Evolutionary conservation across 495 filamentous ascomycete genomes (phyloP).

Genomic region (Pyronema domesticum): DNA sequence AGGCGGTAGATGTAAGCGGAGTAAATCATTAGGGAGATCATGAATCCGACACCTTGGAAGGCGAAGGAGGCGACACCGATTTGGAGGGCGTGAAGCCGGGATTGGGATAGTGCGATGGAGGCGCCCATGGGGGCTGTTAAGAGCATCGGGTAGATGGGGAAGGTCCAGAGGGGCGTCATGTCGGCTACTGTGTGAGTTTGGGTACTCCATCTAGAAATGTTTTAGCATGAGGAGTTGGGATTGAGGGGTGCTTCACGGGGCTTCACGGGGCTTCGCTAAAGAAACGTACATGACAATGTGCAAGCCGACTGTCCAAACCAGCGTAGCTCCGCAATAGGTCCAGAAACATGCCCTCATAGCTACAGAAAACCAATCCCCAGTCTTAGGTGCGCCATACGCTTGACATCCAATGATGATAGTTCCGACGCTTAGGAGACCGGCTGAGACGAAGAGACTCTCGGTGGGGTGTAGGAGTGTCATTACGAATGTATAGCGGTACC

Average conservation of each 20-base stretch:
- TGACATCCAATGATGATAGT: neutral
- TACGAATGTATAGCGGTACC: neutral
- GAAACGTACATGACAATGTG: neutral
- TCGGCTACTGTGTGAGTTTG: constrained; percentile 1
- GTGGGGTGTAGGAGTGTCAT: neutral
- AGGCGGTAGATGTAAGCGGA: constrained; percentile 2
- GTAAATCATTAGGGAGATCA: constrained; percentile 3
- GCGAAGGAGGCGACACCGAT: neutral
- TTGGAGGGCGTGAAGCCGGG: neutral
- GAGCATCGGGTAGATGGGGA: constrained; percentile 3
- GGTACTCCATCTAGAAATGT: neutral
- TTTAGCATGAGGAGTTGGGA: neutral
- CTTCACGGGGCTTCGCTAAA: neutral
- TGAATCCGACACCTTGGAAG: constrained; percentile 4
- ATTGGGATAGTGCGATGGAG: neutral
- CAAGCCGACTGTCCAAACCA: neutral
- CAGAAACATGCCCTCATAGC: neutral
- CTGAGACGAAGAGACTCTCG: neutral
- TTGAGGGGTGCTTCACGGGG: too few species aligned
- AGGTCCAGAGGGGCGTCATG: constrained; percentile 2
- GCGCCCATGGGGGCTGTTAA: neutral
- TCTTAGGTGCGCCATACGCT: neutral
- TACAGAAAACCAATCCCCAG: neutral
- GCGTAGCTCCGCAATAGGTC: neutral
- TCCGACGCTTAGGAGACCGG: neutral